These are phyloP conservation scores for Daedaleopsis nitida DNA, from an alignment of 768 basidiomycete genomes.

Conservation along the genomic window DNA sequence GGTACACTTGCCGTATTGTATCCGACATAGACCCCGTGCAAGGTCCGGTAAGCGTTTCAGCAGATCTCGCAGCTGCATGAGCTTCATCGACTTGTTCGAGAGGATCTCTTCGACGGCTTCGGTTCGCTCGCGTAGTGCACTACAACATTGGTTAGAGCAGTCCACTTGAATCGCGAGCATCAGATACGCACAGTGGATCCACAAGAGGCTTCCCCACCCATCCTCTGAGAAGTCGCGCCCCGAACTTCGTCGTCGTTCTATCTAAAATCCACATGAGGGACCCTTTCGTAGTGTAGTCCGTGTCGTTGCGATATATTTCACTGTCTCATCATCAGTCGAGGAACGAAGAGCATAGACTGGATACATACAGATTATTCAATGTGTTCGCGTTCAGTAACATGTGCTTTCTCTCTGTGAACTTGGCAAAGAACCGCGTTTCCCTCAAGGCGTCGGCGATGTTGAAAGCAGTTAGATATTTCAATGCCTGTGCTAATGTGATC, in stretches of 20 bases:
- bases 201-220: constrained; percentile 90
- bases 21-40: constrained; percentile 79
- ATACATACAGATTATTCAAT: constrained; percentile 66
- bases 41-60: constrained; percentile 84
- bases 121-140: constrained; percentile 72
- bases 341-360: neutral
- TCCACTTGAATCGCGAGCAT: neutral
- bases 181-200: constrained; percentile 55
- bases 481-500: constrained; percentile 71
- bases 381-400: constrained; percentile 93
- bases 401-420: constrained; percentile 73
- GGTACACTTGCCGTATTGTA: constrained; percentile 92
- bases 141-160: constrained; percentile 31
- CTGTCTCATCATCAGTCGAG: constrained; percentile 31
- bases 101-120: constrained; percentile 87
- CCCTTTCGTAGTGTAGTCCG: constrained; percentile 71
- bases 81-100: constrained; percentile 56
- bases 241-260: constrained; percentile 86
- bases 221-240: constrained; percentile 74
- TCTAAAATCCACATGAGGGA: constrained; percentile 87
- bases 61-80: constrained; percentile 68
- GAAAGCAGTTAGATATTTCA: constrained; percentile 73
- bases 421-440: constrained; percentile 76
- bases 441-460: constrained; percentile 76
- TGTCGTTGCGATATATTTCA: constrained; percentile 92